These are phyloP conservation scores for Pisolithus microcarpus DNA, from an alignment of 768 basidiomycete genomes.

Conservation along the genomic window DNA sequence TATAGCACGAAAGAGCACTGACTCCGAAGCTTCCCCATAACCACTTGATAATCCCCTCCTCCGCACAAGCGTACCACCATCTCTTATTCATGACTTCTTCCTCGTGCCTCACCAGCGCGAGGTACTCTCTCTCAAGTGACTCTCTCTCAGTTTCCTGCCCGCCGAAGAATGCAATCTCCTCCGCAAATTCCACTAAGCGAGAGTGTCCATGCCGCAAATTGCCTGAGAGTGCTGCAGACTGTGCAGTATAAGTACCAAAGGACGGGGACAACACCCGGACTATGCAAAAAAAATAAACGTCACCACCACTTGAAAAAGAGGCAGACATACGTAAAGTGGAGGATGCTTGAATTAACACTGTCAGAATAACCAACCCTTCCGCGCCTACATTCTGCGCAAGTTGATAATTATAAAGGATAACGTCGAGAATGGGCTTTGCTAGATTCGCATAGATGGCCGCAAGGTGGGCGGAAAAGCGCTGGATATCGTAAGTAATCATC, in stretches of 20 bases:
- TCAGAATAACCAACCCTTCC: constrained; percentile 80
- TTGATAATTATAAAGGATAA: constrained; percentile 93
- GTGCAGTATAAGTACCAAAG: constrained; percentile 85
- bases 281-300: constrained; percentile 23
- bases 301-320: not conserved
- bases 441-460: constrained; percentile 95
- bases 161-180: constrained; percentile 83
- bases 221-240: constrained; percentile 83
- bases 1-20: constrained; percentile 22
- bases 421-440: constrained; percentile 89
- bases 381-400: constrained; percentile 91
- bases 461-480: constrained; percentile 82
- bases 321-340: constrained; percentile 68
- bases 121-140: constrained; percentile 84
- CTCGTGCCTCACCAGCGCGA: constrained; percentile 77
- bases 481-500: constrained; percentile 95
- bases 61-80: constrained; percentile 87
- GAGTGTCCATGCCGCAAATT: constrained; percentile 89
- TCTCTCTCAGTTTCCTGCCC: constrained; percentile 89
- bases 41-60: constrained; percentile 96
- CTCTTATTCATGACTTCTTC: constrained; percentile 69
- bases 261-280: constrained; percentile 86
- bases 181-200: constrained; percentile 79
- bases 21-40: constrained; percentile 94
- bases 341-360: constrained; percentile 75